phyloP scores from a whole-genome alignment of 352 stramenopile species.

The Hyaloperonospora brassicae region DNA sequence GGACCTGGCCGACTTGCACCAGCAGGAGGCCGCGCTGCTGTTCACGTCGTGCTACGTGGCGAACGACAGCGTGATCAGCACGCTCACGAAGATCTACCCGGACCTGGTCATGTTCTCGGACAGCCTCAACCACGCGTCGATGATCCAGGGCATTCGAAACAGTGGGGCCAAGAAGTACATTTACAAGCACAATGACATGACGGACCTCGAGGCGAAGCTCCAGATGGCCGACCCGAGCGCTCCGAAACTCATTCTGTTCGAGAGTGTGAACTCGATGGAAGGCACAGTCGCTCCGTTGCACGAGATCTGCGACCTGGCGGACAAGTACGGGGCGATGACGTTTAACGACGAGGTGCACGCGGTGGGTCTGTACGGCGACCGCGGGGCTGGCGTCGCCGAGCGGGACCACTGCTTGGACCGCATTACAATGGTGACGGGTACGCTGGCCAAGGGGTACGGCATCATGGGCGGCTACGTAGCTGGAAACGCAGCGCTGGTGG shows the following conservation, averaged over 20 bases:
- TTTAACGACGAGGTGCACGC: constrained; percentile 90
- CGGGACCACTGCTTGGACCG: constrained; percentile 79
- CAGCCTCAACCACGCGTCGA: constrained; percentile 86
- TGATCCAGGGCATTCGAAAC: constrained; percentile 83
- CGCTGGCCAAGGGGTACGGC: constrained; percentile 85
- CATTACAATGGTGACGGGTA: constrained; percentile 87
- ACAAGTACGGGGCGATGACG: constrained; percentile 89
- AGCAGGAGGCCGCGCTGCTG: constrained; percentile 75
- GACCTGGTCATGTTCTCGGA: constrained; percentile 87
- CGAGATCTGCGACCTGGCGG: constrained; percentile 78
- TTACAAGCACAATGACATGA: constrained; percentile 84
- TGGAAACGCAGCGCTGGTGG: constrained; percentile 69
- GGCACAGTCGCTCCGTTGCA: constrained; percentile 77
- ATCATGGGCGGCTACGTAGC: constrained; percentile 90
- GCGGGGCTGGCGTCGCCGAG: constrained; percentile 77
- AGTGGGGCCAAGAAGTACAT: constrained; percentile 71
- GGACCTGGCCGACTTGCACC: constrained; percentile 81
- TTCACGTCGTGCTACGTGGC: constrained; percentile 89
- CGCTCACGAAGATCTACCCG: constrained; percentile 87
- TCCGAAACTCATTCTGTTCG: constrained; percentile 81
- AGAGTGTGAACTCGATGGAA: constrained; percentile 87
- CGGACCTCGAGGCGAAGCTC: constrained; percentile 72
- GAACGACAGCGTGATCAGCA: constrained; percentile 86
- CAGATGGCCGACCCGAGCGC: constrained; percentile 56
- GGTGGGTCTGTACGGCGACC: constrained; percentile 83